Conservation (phyloP, 169 alveolate genomes). For the Babesia sp. region DNA sequence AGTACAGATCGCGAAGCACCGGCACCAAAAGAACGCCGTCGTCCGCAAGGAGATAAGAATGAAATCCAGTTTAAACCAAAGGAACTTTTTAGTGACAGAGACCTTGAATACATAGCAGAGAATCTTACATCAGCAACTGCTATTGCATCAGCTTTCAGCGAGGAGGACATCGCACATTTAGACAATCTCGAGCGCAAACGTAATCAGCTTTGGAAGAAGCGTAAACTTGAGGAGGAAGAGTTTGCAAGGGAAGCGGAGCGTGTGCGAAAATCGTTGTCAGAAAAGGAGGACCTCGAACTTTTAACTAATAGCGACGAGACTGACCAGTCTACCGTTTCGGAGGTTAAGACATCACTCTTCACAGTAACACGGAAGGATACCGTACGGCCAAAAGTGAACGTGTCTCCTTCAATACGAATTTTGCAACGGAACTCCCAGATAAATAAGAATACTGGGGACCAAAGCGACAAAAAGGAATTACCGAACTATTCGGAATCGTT, state of each 20-base stretch:
- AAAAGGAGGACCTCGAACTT: not conserved
- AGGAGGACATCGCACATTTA: slow-evolving; percentile 38
- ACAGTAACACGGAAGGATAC: not conserved
- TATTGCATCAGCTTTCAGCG: slow-evolving; percentile 48
- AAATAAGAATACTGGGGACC: not conserved
- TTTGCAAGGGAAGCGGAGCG: slow-evolving; percentile 19
- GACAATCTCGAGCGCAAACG: slow-evolving; percentile 47
- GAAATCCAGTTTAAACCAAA: slow-evolving; percentile 20
- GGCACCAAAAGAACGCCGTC: not conserved
- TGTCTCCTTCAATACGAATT: not conserved
- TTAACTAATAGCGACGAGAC: not conserved
- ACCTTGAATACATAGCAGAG: slow-evolving; percentile 2
- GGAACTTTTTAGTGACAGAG: slow-evolving; percentile 25
- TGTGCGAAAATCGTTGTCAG: not conserved
- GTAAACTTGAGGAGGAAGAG: slow-evolving; percentile 26
- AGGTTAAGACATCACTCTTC: too few relatives aligned
- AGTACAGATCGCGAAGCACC: not conserved
- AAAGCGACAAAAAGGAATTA: not conserved
- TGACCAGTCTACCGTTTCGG: too few relatives aligned
- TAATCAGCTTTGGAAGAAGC: slow-evolving; percentile 38
- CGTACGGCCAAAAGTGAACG: not conserved
- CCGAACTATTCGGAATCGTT: not conserved
- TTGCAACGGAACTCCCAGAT: not conserved
- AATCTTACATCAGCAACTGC: slow-evolving; percentile 33
- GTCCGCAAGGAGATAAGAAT: not conserved